phyloP scores from a whole-genome alignment of 805 yeast species.

The Millerozyma acaciae region DNA sequence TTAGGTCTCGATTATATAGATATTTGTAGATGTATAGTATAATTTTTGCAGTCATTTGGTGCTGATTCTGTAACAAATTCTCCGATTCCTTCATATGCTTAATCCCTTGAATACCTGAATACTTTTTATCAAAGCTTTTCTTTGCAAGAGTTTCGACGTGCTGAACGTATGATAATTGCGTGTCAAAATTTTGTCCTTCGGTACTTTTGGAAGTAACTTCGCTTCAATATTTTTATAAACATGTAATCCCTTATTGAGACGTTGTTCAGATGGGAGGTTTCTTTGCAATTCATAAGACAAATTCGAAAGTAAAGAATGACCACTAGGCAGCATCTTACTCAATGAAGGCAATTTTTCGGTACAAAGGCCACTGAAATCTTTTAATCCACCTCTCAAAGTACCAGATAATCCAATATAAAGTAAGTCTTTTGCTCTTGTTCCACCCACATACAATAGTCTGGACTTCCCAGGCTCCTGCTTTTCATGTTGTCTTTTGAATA shows the following conservation, averaged over 20 bases:
- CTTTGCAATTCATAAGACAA: constrained; percentile 10
- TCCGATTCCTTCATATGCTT: no score
- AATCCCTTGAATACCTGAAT: no score
- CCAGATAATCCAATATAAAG: constrained; percentile 30
- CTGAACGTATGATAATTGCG: no score
- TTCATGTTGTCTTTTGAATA: constrained; percentile 9
- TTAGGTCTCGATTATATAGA: no score
- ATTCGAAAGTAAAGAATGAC: constrained; percentile 5
- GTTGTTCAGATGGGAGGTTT: constrained; percentile 7
- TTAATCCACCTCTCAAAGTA: neutral
- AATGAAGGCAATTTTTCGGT: neutral
- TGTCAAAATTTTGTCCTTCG: no score
- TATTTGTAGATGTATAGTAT: no score
- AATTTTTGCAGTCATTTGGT: no score
- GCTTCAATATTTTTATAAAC: constrained; percentile 3
- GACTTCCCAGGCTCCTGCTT: constrained; percentile 9
- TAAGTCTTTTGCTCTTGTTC: constrained; percentile 56
- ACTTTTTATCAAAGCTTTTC: no score
- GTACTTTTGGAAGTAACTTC: no score
- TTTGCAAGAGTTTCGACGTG: no score
- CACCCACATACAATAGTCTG: constrained; percentile 57
- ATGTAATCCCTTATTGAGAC: constrained; percentile 5
- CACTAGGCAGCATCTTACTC: neutral
- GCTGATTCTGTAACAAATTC: no score
- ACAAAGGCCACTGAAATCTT: neutral